A percentile compares a stretch with the other conserved stretches of the same genome.
phyloP scores from a whole-genome alignment of 164 flowering plant genomes.

The Umbilicus rupestris region DNA sequence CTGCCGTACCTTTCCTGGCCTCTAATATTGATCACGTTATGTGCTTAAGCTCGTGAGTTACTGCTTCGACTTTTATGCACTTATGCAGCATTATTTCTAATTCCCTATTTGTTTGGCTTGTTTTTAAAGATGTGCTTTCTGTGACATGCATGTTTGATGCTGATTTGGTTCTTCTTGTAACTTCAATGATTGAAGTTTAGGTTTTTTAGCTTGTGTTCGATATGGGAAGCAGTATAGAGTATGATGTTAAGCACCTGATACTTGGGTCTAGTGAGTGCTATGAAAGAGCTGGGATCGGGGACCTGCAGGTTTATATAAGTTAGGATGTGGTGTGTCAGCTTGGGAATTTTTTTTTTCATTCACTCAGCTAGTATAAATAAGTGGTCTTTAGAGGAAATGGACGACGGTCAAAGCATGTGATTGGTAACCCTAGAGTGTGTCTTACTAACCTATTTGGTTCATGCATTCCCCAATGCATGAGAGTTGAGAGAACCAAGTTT shows the following conservation, averaged over 20 bases:
- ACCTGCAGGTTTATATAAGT: neutral
- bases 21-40: conserved; percentile 29
- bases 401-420: neutral
- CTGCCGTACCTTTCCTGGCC: conserved; percentile 82
- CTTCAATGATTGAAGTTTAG: neutral
- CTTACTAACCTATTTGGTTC: neutral
- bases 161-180: neutral
- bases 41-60: neutral
- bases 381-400: neutral
- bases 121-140: too few relatives aligned
- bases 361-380: too few relatives aligned
- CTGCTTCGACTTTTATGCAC: conserved; percentile 1
- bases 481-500: neutral
- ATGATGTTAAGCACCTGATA: neutral
- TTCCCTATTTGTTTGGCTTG: neutral
- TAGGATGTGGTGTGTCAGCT: neutral
- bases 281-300: neutral
- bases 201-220: neutral
- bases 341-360: too few relatives aligned
- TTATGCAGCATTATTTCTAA: neutral
- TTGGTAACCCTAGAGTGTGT: neutral
- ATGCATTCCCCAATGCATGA: neutral
- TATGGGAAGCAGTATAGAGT: neutral
- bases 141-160: neutral
- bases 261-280: too few relatives aligned